phyloP scores from a whole-genome alignment of 768 basidiomycete genomes.

The Phaffia tasmanica region DNA sequence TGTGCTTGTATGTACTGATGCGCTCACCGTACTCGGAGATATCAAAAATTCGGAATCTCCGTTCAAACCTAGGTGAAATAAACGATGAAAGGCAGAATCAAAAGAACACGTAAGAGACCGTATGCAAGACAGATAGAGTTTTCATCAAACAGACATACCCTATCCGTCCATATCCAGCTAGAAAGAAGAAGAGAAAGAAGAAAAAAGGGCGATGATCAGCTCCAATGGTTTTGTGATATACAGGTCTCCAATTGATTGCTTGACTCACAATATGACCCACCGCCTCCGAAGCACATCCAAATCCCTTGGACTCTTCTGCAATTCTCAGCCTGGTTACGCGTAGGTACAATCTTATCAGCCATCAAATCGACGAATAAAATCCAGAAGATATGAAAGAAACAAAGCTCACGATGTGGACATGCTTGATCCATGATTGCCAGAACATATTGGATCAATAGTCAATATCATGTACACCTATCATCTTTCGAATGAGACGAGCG shows the following conservation, averaged over 20 bases:
- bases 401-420: slow-evolving; percentile 51
- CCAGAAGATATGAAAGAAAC: neutral
- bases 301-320: slow-evolving; percentile 46
- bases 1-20: slow-evolving; percentile 72
- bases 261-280: slow-evolving; percentile 72
- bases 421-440: slow-evolving; percentile 61
- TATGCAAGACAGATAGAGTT: neutral
- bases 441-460: neutral
- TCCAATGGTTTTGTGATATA: slow-evolving; percentile 41
- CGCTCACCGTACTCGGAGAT: slow-evolving; percentile 85
- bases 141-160: too few relatives aligned
- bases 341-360: too few relatives aligned
- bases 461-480: neutral
- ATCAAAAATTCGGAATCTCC: slow-evolving; percentile 79
- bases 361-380: neutral
- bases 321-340: neutral
- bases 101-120: slow-evolving; percentile 35
- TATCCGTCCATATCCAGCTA: slow-evolving; percentile 32
- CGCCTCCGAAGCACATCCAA: slow-evolving; percentile 86
- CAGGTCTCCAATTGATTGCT: slow-evolving; percentile 40
- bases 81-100: neutral
- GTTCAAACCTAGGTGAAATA: slow-evolving; percentile 55
- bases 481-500: neutral
- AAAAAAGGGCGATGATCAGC: slow-evolving; percentile 38
- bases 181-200: slow-evolving; percentile 31